Evolutionary conservation across 768 basidiomycete genomes (phyloP).

Genomic region (Candolleomyces efflorescens): DNA sequence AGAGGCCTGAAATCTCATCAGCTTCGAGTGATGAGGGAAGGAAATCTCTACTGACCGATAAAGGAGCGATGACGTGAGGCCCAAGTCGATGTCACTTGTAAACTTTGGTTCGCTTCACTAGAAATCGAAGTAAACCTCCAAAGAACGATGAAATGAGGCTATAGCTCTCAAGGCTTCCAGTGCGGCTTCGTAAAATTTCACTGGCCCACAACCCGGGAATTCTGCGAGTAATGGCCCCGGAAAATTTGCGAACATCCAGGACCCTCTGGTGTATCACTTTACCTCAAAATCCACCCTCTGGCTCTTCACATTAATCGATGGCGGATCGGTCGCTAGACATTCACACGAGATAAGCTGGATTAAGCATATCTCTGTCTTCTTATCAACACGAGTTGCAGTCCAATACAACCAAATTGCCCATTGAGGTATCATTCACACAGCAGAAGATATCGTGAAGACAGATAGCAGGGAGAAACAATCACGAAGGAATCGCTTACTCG

Average conservation of each 20-base stretch:
- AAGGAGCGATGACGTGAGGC: neutral
- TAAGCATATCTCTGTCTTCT: slow-evolving; percentile 3
- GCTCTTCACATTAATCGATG: slow-evolving; percentile 9
- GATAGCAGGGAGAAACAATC: slow-evolving; percentile 2
- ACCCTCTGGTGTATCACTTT: slow-evolving; percentile 8
- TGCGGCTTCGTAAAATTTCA: slow-evolving; percentile 5
- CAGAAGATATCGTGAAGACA: slow-evolving; percentile 3
- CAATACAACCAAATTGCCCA: neutral
- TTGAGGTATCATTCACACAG: slow-evolving; percentile 4
- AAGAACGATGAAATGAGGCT: neutral
- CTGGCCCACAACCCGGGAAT: slow-evolving; percentile 1
- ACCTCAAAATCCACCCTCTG: neutral
- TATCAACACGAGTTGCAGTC: slow-evolving; percentile 1
- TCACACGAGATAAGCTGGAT: slow-evolving; percentile 9
- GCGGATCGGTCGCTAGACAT: neutral
- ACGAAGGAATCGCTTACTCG: slow-evolving; percentile 17
- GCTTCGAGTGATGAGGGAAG: neutral
- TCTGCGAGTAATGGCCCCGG: neutral
- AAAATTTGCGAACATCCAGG: slow-evolving; percentile 6
- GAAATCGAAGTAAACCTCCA: neutral
- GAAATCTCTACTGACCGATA: neutral
- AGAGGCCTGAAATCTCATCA: neutral
- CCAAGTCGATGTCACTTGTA: neutral
- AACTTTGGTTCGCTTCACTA: neutral
- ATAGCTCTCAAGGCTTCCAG: slow-evolving; percentile 1